Base-by-base conservation (phyloP, 768 basidiomycete species). In the Rhizopogon rudus region DNA sequence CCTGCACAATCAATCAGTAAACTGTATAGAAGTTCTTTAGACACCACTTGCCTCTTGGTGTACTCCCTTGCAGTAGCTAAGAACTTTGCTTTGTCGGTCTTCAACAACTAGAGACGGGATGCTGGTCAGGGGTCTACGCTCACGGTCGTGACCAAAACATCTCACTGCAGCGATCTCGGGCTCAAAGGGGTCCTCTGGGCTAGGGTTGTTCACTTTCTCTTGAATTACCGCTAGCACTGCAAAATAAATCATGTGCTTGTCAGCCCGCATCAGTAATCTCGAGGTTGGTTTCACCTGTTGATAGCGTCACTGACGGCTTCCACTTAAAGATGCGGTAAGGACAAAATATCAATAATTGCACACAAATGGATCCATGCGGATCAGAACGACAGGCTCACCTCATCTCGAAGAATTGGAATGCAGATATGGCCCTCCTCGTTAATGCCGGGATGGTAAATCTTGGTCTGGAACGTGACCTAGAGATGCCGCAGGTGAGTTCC, bases 391-490 rank as follows among this genome's bases (percentile, higher is more conserved):
- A 43, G 60, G 44, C 86, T 51, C 59, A 88, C 91, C 74, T 92
- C 88, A 67, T 93, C 91, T 62, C 88, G 81, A 51, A 93, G 78
- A 45, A 93, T 79, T 35, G 91, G 87, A 33, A 93, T 83, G 66
- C 91, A 93, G 55, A 93, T 93, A 22, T 81, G 77, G 35, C 91
- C 91, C 66, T 93, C 90, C 54, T 93, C 91, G 59, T 93, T 91
- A 67, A 93, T 88, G 39, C 92, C 91, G 28, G 91, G 91, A 69
- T 93, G 91, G 66, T 93, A 93, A 44, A 93, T 87, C 78, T 85
- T 92, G 53, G 91, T 93, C 40, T 76, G 82, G 70, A 93, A 93
- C 39, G 81, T 83, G 41, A 93, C 88, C 91, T 93, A 57, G 46
- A 52, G 20, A 54, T 45, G 44, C 5, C 57, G 50, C 46, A 39